Base-by-base conservation (phyloP, 306 rosid genomes). In the Cyclanthera cordifolia region DNA sequence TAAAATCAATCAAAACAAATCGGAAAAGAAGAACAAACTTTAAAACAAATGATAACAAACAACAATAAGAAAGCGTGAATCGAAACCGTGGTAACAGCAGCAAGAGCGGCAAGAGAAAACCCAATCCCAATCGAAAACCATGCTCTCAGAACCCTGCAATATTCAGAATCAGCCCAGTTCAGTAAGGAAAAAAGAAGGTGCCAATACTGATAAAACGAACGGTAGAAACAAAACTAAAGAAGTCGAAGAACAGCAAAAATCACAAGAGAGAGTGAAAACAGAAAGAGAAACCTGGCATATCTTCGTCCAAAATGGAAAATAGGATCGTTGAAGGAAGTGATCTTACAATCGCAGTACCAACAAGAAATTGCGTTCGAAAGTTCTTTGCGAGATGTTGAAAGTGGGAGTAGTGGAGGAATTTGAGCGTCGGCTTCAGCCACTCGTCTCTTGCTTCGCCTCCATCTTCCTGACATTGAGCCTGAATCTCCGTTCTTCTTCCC, bases 71-170 rank as follows among this genome's bases (percentile, higher is more conserved):
- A 21, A 39, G 23, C 21, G 24, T 46, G 10, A 32, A n/a, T 14
- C 30, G 25, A 70, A 41, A 88, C 80, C 79, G 80, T 15, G 56
- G 80, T 74, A 71, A 78, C 78, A 53, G 78, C 87, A 56, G 85
- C 50, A 30, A 85, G 67, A 19, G 87, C 84, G 70, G 85, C 70
- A 50, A 88, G 74, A 60, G 84, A 66, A 73, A 83, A 85, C 25
- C 89, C 95, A 59, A 79, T 79, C 58, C 95, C 89, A 53, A 83
- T 48, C 50, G 89, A 82, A 75, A 84, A 90, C 96, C 96, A 90
- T 0, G 58, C 64, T 34, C 70, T 76, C 34, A 84, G 76, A 61
- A 30, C 10, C 84, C 88, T 84, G 67, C 5, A 70, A 49, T 17
- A 24, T 54, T 54, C 1, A 4, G 59, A n/a, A 54, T 8, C 32